A percentile compares a stretch with the other conserved stretches of the same genome.
phyloP scores from a whole-genome alignment of 331 rosid species.

The Arachis monticola region DNA sequence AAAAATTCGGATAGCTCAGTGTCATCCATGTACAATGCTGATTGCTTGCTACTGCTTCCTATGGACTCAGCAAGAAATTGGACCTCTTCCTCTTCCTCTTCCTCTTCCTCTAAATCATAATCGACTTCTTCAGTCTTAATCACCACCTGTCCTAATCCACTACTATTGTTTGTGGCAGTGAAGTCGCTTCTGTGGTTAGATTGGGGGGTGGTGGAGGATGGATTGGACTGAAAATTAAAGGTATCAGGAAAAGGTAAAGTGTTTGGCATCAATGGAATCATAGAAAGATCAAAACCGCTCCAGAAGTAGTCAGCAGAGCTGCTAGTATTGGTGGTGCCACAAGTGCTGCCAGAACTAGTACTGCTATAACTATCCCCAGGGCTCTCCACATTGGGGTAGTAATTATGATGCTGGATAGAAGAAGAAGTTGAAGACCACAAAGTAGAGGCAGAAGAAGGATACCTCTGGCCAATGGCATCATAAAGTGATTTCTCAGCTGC shows the following conservation, averaged over 20 bases:
- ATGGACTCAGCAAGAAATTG: slow-evolving; percentile 15
- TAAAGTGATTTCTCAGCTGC: slow-evolving; percentile 65
- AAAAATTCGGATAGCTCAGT: slow-evolving; percentile 59
- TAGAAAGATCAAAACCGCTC: slow-evolving; percentile 30
- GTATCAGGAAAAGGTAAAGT: slow-evolving; percentile 36
- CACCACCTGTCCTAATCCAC: slow-evolving; percentile 18
- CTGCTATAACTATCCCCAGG: slow-evolving; percentile 40
- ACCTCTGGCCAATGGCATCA: slow-evolving; percentile 50
- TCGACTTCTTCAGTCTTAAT: slow-evolving; percentile 27
- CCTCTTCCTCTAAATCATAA: slow-evolving; percentile 4
- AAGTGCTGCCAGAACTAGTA: slow-evolving; percentile 24
- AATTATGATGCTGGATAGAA: slow-evolving; percentile 29
- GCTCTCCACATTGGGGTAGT: slow-evolving; percentile 39
- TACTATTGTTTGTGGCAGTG: not conserved
- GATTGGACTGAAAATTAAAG: slow-evolving; percentile 30
- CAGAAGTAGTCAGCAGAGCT: slow-evolving; percentile 31
- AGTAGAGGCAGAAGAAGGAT: slow-evolving; percentile 29
- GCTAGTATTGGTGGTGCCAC: slow-evolving; percentile 22
- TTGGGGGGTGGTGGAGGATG: slow-evolving; percentile 32
- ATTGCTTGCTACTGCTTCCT: slow-evolving; percentile 54
- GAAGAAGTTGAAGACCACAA: slow-evolving; percentile 25
- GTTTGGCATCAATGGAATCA: slow-evolving; percentile 11
- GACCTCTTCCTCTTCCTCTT: slow-evolving; percentile 22
- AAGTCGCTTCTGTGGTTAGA: not conserved
- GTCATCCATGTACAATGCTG: slow-evolving; percentile 47